Base-by-base conservation (phyloP, 2,329 filamentous ascomycete genomes). In the Talaromyces piceae region DNA sequence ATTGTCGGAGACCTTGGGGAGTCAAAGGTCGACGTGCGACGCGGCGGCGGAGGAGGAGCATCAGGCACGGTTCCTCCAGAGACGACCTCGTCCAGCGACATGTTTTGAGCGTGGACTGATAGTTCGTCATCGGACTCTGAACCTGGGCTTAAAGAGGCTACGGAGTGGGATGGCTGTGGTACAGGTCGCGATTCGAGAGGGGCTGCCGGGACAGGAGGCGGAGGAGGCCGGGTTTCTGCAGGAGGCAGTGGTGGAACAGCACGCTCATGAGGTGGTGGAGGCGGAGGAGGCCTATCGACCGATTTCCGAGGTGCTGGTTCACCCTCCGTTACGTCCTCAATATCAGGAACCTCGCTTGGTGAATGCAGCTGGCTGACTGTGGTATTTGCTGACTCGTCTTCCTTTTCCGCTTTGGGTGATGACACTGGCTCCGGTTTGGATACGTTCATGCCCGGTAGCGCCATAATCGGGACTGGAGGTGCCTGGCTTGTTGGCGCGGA, bases 121-220 rank as follows among this genome's bases (percentile, higher is more conserved):
- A 90, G 73, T 67, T 96, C 91, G 65, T 96, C 91, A 60, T 94
- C 91, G 41, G 91, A 93, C 65, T 87, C 88, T 1, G 89, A 94
- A 26, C 89, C 90, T 54, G 86, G 79, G 52, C 83, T 88, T 43
- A 83, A 83, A 37, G 87, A 87, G 45, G 78, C 75, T 13, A 80
- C 64, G 41, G 74, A 73, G 30, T 77, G 71, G 33, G 79, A 75
- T 37, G 74, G 74, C 28, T 74, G 73, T 45, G 80, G 80, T 1
- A 49, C 27, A 26, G 47, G 51, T 37, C 52, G 47, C 39, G 52
- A 47, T 58, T 83, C 81, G 57, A 75, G 61, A 16, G 65, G 62
- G 16, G 67, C 63, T 31, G 56, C 57, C 52, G 71, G 63, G 12
- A 68, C 59, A 53, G 64, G 61, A 20, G 66, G 68, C 8, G 71